phyloP scores from a whole-genome alignment of 1,284 basidiomycete genomes.

The Apiotrichum gracile region DNA sequence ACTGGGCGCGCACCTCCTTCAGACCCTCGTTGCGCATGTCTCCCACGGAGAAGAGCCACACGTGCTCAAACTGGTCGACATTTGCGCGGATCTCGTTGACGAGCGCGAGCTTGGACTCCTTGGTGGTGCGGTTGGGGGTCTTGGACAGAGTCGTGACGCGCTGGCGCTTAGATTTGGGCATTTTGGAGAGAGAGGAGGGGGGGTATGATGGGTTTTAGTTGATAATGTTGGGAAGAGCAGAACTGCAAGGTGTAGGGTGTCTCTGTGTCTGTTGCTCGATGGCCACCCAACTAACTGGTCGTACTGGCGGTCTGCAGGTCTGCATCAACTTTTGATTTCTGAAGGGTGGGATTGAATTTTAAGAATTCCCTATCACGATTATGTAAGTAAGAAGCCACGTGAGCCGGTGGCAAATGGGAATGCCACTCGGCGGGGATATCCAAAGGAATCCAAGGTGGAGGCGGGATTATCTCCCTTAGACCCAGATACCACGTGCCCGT shows the following conservation, averaged over 20 bases:
- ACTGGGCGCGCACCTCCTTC: constrained; percentile 85
- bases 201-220: not conserved
- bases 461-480: too few relatives aligned
- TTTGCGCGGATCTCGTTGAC: constrained; percentile 65
- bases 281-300: not conserved
- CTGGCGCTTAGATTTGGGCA: constrained; percentile 82
- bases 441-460: too few relatives aligned
- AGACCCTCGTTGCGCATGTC: constrained; percentile 92
- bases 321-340: not conserved
- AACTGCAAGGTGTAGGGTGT: not conserved
- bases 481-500: too few relatives aligned
- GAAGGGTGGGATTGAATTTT: not conserved
- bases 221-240: not conserved
- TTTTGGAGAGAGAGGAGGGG: constrained; percentile 36
- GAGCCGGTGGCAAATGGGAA: constrained; percentile 4
- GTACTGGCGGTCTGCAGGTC: too few relatives aligned
- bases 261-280: not conserved
- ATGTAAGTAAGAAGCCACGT: not conserved
- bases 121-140: constrained; percentile 52
- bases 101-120: constrained; percentile 71
- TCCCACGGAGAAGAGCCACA: constrained; percentile 91
- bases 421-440: too few relatives aligned
- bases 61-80: constrained; percentile 80
- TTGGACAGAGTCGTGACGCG: constrained; percentile 61
- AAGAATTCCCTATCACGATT: not conserved